A percentile compares a stretch with the other conserved stretches of the same genome.
Conservation (phyloP, 805 yeast species). For the Cyberlindnera veronae region DNA sequence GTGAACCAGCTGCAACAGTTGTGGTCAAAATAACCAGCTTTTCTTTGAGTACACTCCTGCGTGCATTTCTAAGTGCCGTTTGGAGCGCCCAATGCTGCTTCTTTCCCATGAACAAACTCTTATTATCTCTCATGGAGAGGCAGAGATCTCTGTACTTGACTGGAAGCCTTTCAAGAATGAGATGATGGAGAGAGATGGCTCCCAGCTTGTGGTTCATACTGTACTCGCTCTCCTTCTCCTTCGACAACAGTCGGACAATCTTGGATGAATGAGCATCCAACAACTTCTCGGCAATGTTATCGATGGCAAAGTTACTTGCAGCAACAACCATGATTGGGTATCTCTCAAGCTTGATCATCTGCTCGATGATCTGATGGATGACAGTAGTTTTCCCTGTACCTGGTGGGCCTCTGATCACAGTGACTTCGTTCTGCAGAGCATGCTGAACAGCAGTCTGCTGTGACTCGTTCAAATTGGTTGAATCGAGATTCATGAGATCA, state of each 20-base stretch:
- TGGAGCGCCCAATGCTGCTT: not conserved
- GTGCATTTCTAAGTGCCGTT: slow-evolving; percentile 29
- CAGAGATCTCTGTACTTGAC: slow-evolving; percentile 26
- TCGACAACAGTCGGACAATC: slow-evolving; percentile 54
- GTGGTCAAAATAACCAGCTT: slow-evolving; percentile 70
- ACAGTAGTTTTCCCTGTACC: slow-evolving; percentile 1
- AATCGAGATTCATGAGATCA: slow-evolving; percentile 46
- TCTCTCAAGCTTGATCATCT: slow-evolving; percentile 48
- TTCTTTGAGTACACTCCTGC: slow-evolving; percentile 48
- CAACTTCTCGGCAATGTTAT: slow-evolving; percentile 68
- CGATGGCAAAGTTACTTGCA: slow-evolving; percentile 71
- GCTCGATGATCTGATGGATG: slow-evolving; percentile 55
- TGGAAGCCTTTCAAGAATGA: slow-evolving; percentile 48
- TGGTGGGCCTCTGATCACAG: slow-evolving; percentile 45
- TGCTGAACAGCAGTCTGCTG: slow-evolving; percentile 44
- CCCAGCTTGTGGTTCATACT: slow-evolving; percentile 49
- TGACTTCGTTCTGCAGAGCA: slow-evolving; percentile 30
- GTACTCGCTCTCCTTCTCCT: slow-evolving; percentile 59
- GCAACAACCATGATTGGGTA: slow-evolving; percentile 70
- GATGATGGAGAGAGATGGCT: slow-evolving; percentile 60
- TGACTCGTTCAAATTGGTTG: slow-evolving; percentile 49
- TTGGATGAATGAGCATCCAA: slow-evolving; percentile 44
- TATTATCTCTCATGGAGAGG: not conserved
- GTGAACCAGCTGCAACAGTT: slow-evolving; percentile 66
- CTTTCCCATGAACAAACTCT: not conserved